These are phyloP conservation scores for Blastobotrys mokoenaii DNA, from an alignment of 805 yeast genomes.

Conservation along the genomic window DNA sequence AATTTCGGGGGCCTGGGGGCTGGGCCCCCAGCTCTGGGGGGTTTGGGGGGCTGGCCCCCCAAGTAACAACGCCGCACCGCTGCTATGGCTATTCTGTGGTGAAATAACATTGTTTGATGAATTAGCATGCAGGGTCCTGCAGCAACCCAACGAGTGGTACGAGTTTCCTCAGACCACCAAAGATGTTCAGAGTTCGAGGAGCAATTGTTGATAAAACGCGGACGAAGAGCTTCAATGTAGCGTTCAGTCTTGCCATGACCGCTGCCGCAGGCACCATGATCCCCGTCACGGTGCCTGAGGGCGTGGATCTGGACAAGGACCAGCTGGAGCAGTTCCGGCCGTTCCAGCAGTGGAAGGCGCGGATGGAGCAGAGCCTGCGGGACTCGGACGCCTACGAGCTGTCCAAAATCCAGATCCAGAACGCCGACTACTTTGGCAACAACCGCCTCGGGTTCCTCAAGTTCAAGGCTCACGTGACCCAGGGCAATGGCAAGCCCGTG, in stretches of 20 bases:
- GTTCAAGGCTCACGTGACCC: conserved; percentile 17
- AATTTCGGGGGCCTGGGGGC: too few relatives aligned
- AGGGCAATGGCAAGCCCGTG: conserved; percentile 13
- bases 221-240: not conserved
- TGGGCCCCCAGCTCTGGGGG: too few relatives aligned
- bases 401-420: conserved; percentile 16
- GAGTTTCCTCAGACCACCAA: too few relatives aligned
- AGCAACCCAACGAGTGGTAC: too few relatives aligned
- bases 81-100: too few relatives aligned
- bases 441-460: conserved; percentile 20
- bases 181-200: too few relatives aligned
- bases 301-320: not conserved
- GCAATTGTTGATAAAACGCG: not conserved
- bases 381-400: conserved; percentile 7
- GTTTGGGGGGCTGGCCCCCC: too few relatives aligned
- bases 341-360: conserved; percentile 8
- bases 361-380: not conserved
- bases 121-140: too few relatives aligned
- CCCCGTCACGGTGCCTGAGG: not conserved
- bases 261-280: not conserved
- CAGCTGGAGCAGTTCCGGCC: conserved; percentile 10
- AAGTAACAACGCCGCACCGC: too few relatives aligned
- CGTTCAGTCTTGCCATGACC: too few relatives aligned
- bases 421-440: conserved; percentile 18
- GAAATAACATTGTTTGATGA: too few relatives aligned